Evolutionary conservation across 2,329 filamentous ascomycete genomes (phyloP), one percentile per base, ranked within the genome.

Genomic region (Stylonectria norvegica): DNA sequence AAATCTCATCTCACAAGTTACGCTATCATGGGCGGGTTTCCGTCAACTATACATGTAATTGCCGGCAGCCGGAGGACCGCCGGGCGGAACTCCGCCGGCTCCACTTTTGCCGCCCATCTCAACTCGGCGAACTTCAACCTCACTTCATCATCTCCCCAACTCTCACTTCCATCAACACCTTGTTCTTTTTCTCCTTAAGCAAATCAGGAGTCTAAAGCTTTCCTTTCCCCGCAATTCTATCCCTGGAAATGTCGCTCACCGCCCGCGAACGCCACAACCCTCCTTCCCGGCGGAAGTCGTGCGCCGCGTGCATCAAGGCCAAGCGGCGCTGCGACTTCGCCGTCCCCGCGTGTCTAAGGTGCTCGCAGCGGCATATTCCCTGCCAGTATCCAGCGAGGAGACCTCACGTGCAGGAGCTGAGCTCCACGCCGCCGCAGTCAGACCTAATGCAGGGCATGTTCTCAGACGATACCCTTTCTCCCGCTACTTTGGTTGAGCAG

Each of bases 291-390:
- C 72, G 76, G 33, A 81, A 78, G 59, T 75, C 78, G 4, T 82
- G 78, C 51, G 62, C 68, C 4, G 69, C 71, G 18, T 81, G 78
- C 60, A 76, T 71, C 34, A 72, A 69, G 50, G 69, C 76, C 17
- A 81, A 81, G 57, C 69, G 78, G 11, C 72, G 72, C 34, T 81
- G 78, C 55, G 73, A 77, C 48, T 68, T 74, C 25, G 67, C 65
- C 14, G 54, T 68, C 11, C 78, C 77, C 2, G 54, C 66, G 10
- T 83, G 78, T 49, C 58, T 69, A 12, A 68, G 78, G 30, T 82
- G 78, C 52, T 55, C 60, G 0, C 69, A 71, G 40, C 68, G 75
- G 19, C 59, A 61, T 2, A 56, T 79, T 1, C 35, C 54, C 1
- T 81, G 78, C 57, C 53, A 64, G 4, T 80, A 79, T 45, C 65